Base-by-base conservation (phyloP, 768 basidiomycete genomes). In the Auriscalpium microsporum region DNA sequence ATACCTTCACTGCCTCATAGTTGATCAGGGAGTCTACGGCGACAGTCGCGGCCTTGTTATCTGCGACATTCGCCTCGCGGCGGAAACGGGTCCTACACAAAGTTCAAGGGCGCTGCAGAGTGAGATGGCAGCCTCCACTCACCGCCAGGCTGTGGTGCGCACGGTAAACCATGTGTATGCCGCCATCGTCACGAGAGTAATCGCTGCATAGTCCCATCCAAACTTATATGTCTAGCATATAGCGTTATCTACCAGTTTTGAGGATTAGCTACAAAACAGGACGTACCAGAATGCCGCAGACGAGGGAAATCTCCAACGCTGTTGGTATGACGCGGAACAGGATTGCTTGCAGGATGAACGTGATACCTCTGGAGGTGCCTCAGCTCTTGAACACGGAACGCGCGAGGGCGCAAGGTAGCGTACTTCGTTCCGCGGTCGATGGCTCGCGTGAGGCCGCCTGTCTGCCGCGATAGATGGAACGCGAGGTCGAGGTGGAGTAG, bases 341-440 rank as follows among this genome's bases (percentile, higher is more conserved):
- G 42, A 98, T 83, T 1, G 95, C 89, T 58, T 91, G 90, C 5
- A 99, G 73, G 23, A 98, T 79, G 71, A 99, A 99, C 0, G 93
- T 90, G 56, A 99, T 98, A 38, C 96, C 96, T 70, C 94, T 97
- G 63, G 33, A 44, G 58, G 45, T 14, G 44, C 23, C 23, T 50
- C 35, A 46, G 48, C 55, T 2, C 45, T 34, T n/a, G 1, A 19
- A 37, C 28, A 28, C 28, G 28, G 28, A 61, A 17, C 0, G 23
- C 21, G 23, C 34, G 14, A 8, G 10, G 19, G 47, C 38, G 48
- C 16, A 19, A 3, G 14, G 1, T 8, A 48, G 10, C 67, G 79
- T 62, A 96, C 93, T 98, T 99, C 35, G 96, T 97, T 35, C 96
- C 96, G 13, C 96, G 80, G 67, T 99, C 96, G 61, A 99, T 98